phyloP scores from a whole-genome alignment of 352 stramenopile species.

The Phytopythium sindhum region DNA sequence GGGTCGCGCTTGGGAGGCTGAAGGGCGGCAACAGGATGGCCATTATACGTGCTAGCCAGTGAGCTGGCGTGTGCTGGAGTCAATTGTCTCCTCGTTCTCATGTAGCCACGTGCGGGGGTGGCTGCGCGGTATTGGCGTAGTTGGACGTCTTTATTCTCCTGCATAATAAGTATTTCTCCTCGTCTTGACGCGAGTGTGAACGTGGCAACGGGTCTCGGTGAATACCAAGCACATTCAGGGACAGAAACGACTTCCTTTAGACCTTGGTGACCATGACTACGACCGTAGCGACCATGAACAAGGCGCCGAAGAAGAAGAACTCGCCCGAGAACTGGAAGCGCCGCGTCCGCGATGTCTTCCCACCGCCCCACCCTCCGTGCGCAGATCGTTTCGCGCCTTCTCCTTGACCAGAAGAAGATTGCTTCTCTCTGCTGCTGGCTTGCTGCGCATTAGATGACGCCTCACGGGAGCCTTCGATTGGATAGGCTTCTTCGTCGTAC shows the following conservation, averaged over 20 bases:
- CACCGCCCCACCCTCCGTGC: not conserved
- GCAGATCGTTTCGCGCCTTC: not conserved
- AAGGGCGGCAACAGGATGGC: not conserved
- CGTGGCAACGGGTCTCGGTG: not conserved
- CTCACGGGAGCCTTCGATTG: slow-evolving; percentile 35
- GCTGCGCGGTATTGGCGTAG: not conserved
- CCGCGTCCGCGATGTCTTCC: not conserved
- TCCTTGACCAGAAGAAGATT: not conserved
- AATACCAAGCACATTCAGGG: too few relatives aligned
- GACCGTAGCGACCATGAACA: slow-evolving; percentile 1
- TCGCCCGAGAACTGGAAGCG: slow-evolving; percentile 44
- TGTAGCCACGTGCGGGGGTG: not conserved
- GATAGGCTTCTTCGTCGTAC: slow-evolving; percentile 72
- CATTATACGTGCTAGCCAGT: not conserved
- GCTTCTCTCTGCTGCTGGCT: not conserved
- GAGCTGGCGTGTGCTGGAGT: not conserved
- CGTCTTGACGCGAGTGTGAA: not conserved
- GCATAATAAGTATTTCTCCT: slow-evolving; percentile 2
- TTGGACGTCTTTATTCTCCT: slow-evolving; percentile 2
- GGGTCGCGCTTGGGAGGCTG: not conserved
- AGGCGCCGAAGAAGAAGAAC: slow-evolving; percentile 25
- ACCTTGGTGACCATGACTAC: not conserved
- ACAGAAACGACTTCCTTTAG: not conserved
- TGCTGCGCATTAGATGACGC: not conserved
- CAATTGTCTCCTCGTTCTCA: not conserved